Conservation (phyloP, 2,329 filamentous ascomycete genomes). For the Penicillium brevicompactum region DNA sequence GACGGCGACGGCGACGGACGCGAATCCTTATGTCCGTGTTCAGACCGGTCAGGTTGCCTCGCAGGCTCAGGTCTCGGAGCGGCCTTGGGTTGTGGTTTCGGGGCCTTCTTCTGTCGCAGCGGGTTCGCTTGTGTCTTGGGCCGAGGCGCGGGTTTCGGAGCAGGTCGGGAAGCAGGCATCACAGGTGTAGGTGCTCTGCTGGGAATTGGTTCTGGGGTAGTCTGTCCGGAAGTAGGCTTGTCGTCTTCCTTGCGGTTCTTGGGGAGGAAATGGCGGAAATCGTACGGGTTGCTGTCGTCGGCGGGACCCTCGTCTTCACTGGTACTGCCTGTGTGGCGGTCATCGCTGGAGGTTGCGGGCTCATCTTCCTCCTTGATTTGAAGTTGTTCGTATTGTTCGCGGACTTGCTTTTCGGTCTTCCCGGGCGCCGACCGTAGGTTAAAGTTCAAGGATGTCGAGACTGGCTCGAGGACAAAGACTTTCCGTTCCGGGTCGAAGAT, state of each 20-base stretch:
- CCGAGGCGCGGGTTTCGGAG: slow-evolving; percentile 28
- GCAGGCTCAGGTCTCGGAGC: slow-evolving; percentile 22
- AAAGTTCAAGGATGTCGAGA: slow-evolving; percentile 84
- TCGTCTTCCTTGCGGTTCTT: slow-evolving; percentile 40
- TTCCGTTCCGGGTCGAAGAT: slow-evolving; percentile 75
- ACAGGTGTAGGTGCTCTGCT: slow-evolving; percentile 39
- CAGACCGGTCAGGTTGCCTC: slow-evolving; percentile 28
- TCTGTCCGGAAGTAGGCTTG: slow-evolving; percentile 37
- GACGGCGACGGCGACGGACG: slow-evolving; percentile 23
- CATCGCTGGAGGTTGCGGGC: slow-evolving; percentile 33
- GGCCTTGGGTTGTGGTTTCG: slow-evolving; percentile 25
- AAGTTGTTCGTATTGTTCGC: slow-evolving; percentile 69
- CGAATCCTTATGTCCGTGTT: slow-evolving; percentile 19
- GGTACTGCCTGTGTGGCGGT: slow-evolving; percentile 30
- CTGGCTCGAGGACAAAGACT: slow-evolving; percentile 77
- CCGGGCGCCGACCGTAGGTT: slow-evolving; percentile 73
- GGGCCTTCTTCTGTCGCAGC: slow-evolving; percentile 31
- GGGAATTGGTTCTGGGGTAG: slow-evolving; percentile 39
- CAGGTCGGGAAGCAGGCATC: slow-evolving; percentile 31
- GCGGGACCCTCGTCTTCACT: slow-evolving; percentile 45
- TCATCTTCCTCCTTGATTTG: slow-evolving; percentile 43
- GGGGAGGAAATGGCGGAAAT: slow-evolving; percentile 52
- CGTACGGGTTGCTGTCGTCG: slow-evolving; percentile 51
- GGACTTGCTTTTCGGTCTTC: slow-evolving; percentile 66
- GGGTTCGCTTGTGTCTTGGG: slow-evolving; percentile 38